phyloP scores from a whole-genome alignment of 2,329 filamentous ascomycete genomes.

The Verticillium nonalfalfae region DNA sequence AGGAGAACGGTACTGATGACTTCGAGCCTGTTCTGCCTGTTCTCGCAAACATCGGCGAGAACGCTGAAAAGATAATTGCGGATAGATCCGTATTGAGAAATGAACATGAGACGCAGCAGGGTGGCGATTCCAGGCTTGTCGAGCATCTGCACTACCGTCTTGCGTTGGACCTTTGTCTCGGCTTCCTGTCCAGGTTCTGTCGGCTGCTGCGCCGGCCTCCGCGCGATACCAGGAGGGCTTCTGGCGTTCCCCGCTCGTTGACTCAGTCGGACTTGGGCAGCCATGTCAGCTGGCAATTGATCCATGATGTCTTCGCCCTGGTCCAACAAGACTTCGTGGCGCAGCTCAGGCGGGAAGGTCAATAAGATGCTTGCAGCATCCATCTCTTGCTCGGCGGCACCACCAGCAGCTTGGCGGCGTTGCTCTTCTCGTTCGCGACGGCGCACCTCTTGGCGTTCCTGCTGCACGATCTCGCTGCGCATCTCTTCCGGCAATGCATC shows the following conservation, averaged over 20 bases:
- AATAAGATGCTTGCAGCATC: conserved; percentile 88
- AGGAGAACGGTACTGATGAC: conserved; percentile 89
- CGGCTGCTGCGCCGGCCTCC: conserved; percentile 4
- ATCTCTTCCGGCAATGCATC: conserved; percentile 89
- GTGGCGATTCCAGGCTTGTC: conserved; percentile 95
- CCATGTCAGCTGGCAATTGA: conserved; percentile 77
- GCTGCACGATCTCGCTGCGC: conserved; percentile 81
- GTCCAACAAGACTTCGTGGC: conserved; percentile 83
- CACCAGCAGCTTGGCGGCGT: conserved; percentile 56
- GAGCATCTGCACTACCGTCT: conserved; percentile 89
- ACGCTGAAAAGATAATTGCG: conserved; percentile 80
- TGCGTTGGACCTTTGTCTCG: conserved; percentile 63
- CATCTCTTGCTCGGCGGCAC: conserved; percentile 64
- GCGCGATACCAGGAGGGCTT: conserved; percentile 18
- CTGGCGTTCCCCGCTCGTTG: conserved; percentile 14
- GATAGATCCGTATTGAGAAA: conserved; percentile 82
- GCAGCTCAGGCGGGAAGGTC: conserved; percentile 76
- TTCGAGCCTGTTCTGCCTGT: conserved; percentile 91
- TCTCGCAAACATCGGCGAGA: conserved; percentile 87
- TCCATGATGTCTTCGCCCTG: conserved; percentile 85
- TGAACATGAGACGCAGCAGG: conserved; percentile 97
- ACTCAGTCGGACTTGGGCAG: conserved; percentile 66
- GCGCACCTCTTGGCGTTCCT: conserved; percentile 83
- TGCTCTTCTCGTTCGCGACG: conserved; percentile 79
- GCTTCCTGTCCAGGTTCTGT: conserved; percentile 30